Percentiles rank a stretch among this genome's conserved stretches.
phyloP scores from a whole-genome alignment of 1,284 basidiomycete species.

The Microbotryum lychnidis-dioicae region DNA sequence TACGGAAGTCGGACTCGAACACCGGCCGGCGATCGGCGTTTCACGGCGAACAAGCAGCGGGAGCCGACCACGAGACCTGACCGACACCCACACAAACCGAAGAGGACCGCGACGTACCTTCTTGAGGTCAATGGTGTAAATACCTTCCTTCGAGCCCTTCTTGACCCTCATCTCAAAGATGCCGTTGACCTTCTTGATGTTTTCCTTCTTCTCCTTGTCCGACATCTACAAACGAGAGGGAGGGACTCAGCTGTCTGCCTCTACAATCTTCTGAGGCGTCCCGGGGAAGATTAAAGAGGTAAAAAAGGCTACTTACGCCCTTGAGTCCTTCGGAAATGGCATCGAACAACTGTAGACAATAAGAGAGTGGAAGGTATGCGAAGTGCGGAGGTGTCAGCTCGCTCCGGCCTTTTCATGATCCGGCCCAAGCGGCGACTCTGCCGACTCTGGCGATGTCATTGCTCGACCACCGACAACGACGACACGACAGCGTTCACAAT shows the following conservation, averaged over 20 bases:
- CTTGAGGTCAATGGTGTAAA: conserved; percentile 67
- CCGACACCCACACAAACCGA: neutral
- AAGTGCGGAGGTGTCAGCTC: neutral
- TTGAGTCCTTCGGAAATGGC: conserved; percentile 22
- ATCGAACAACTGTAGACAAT: conserved; percentile 31
- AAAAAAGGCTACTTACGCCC: conserved; percentile 6
- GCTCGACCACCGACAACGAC: neutral
- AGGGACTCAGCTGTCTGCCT: neutral
- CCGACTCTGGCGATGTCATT: neutral
- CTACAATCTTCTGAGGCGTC: neutral
- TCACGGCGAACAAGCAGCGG: neutral
- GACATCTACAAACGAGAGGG: conserved; percentile 18
- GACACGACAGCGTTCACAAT: too few species aligned
- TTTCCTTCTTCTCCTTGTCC: conserved; percentile 30
- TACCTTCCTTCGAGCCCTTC: conserved; percentile 28
- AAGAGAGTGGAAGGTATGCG: neutral
- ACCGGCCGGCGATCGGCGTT: too few species aligned
- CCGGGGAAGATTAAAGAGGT: too few species aligned
- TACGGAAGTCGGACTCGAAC: too few species aligned
- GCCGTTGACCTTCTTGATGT: conserved; percentile 34
- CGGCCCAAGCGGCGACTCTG: neutral
- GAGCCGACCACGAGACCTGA: neutral
- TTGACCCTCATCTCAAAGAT: conserved; percentile 41
- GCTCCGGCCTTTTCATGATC: neutral
- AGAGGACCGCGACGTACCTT: conserved; percentile 45